Base-by-base conservation (phyloP, 1,284 basidiomycete species). In the Tylopilus sp. region DNA sequence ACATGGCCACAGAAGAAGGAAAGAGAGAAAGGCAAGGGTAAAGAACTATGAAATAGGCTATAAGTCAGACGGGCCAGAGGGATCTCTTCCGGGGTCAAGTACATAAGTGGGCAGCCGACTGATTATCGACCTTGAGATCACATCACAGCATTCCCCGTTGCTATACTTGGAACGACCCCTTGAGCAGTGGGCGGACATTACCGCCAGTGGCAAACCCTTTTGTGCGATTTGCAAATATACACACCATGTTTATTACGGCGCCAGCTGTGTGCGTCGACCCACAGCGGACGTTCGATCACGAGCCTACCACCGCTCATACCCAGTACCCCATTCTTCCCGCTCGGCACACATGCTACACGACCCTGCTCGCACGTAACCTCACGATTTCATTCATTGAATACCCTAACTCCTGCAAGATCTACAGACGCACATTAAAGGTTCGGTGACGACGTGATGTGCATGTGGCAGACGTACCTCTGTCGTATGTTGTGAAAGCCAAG, bases 401-500 rank as follows among this genome's bases (percentile, higher is more conserved):
- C 22, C 87, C 91, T 51, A 93, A 68, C 65, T 92, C 90, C 53
- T 72, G 63, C 67, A 90, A 71, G 39, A 90, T 78, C 87, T 89
- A 59, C 19, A 54, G 24, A 35, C 48, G 28, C 57, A 52, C 48
- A 39, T 52, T 17, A 55, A 33, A 35, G 28, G 37, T 44, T 50
- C 32, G 19, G 28, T 33, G 3, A 7, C 46, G 49, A 53, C 53
- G 37, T 29, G 54, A 36, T 25, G 29, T 36, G 36, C 50, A 42
- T 41, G 59, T 50, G 48, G 36, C 33, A 8, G n/a, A 62, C 74
- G 52, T 65, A 87, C 88, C 82, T 92, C 88, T 10, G 74, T 74
- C 6, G 90, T 94, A 70, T 94, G 92, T 63, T 94, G 82, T 45
- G 89, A 91, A 22, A 92, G 76, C 79, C 85, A 93, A 7, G 92